Evolutionary conservation across 2,329 filamentous ascomycete species (phyloP).

Genomic region (Penicillium sp.): DNA sequence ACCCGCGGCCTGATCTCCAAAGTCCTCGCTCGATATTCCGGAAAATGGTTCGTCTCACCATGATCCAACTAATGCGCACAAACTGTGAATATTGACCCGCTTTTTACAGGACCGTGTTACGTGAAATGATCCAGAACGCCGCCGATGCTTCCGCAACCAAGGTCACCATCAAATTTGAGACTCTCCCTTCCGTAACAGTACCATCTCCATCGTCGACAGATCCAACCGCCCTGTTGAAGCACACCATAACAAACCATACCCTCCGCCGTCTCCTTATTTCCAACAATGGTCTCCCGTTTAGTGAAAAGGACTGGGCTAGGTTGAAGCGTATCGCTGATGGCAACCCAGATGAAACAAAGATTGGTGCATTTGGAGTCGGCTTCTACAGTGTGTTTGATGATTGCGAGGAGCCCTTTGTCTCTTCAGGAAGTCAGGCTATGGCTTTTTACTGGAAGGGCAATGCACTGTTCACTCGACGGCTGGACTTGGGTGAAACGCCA

Average conservation of each 20-base stretch:
- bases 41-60: slow-evolving; percentile 74
- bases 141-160: slow-evolving; percentile 90
- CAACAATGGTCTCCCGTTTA: slow-evolving; percentile 88
- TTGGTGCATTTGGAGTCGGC: slow-evolving; percentile 95
- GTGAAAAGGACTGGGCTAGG: slow-evolving; percentile 86
- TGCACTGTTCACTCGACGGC: slow-evolving; percentile 85
- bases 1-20: slow-evolving; percentile 97
- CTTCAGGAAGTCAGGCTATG: slow-evolving; percentile 89
- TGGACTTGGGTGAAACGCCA: slow-evolving; percentile 68
- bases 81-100: slow-evolving; percentile 14
- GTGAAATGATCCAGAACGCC: slow-evolving; percentile 98
- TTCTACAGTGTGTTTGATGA: slow-evolving; percentile 99
- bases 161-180: slow-evolving; percentile 91
- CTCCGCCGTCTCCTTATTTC: slow-evolving; percentile 84
- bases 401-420: slow-evolving; percentile 96
- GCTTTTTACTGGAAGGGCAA: slow-evolving; percentile 99
- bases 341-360: slow-evolving; percentile 98
- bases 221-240: slow-evolving; percentile 73
- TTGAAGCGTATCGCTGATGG: slow-evolving; percentile 98
- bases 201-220: slow-evolving; percentile 68
- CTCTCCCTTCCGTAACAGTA: slow-evolving; percentile 76
- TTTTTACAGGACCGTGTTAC: slow-evolving; percentile 60
- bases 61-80: neutral
- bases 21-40: slow-evolving; percentile 91
- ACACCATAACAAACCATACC: slow-evolving; percentile 82